These are phyloP conservation scores for Yamadazyma olivae DNA, from an alignment of 805 yeast genomes.

Conservation along the genomic window DNA sequence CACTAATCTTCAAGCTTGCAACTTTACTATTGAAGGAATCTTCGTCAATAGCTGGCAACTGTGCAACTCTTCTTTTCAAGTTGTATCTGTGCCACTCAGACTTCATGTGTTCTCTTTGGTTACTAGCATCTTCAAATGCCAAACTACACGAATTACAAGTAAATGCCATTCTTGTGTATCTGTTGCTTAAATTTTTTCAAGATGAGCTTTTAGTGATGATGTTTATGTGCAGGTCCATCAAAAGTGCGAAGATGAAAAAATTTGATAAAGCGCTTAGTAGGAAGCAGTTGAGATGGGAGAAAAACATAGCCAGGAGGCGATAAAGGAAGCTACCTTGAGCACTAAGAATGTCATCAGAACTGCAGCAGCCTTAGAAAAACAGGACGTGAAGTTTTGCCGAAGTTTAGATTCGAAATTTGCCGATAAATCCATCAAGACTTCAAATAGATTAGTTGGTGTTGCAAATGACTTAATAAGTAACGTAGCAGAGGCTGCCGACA, in stretches of 20 bases:
- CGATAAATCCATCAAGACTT: constrained; percentile 25
- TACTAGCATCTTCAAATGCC: constrained; percentile 74
- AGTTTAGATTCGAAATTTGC: constrained; percentile 54
- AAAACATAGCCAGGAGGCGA: not conserved
- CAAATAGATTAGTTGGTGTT: constrained; percentile 35
- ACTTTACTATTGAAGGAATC: constrained; percentile 35
- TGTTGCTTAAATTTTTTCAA: not conserved
- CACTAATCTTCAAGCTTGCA: constrained; percentile 15
- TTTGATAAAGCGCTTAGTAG: too few relatives aligned
- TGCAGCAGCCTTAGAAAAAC: constrained; percentile 67
- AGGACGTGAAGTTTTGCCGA: constrained; percentile 74
- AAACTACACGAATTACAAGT: constrained; percentile 91
- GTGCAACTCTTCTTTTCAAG: constrained; percentile 87
- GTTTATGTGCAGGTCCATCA: too few relatives aligned
- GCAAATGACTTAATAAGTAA: constrained; percentile 44
- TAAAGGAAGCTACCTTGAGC: constrained; percentile 3
- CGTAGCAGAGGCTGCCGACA: constrained; percentile 5
- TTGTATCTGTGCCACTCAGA: constrained; percentile 98
- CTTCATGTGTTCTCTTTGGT: constrained; percentile 92
- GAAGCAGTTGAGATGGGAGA: too few relatives aligned
- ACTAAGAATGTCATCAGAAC: constrained; percentile 50
- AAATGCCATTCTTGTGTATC: constrained; percentile 13
- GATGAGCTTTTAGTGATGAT: too few relatives aligned
- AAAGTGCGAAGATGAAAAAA: too few relatives aligned
- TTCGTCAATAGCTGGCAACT: constrained; percentile 42